These are phyloP conservation scores for Leishmania amazonensis DNA, from an alignment of 208 protist species.

Conservation along the genomic window DNA sequence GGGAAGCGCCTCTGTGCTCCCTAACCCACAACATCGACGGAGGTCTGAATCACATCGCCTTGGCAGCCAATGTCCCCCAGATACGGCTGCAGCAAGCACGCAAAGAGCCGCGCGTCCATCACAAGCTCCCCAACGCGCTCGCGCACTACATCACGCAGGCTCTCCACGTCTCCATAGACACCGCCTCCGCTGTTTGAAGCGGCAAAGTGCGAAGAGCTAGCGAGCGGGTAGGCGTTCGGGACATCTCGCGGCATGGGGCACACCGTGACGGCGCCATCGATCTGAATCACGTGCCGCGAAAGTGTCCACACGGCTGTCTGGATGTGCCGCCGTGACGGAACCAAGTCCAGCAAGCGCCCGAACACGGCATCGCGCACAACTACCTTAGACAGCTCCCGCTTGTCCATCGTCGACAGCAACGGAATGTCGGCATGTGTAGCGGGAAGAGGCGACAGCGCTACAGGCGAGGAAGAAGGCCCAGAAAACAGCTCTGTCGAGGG, in stretches of 20 bases:
- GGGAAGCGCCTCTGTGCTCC: not conserved
- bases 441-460: not conserved
- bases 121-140: constrained; percentile 37
- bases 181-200: not conserved
- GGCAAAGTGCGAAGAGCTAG: not conserved
- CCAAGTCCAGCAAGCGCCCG: constrained; percentile 44
- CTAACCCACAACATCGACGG: not conserved
- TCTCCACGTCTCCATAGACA: not conserved
- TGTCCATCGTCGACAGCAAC: constrained; percentile 51
- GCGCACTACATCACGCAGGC: constrained; percentile 7
- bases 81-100: constrained; percentile 38
- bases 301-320: constrained; percentile 42
- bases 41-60: constrained; percentile 4
- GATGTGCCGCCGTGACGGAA: constrained; percentile 35
- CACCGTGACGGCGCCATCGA: constrained; percentile 42
- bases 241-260: constrained; percentile 9
- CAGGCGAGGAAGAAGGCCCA: not conserved
- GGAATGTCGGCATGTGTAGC: not conserved
- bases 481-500: not conserved
- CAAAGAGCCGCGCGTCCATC: constrained; percentile 27
- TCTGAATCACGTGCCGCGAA: constrained; percentile 31
- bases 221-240: not conserved
- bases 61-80: constrained; percentile 17
- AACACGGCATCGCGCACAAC: constrained; percentile 53
- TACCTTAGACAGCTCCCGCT: constrained; percentile 57